These are phyloP conservation scores for Solanum aculeatissimum DNA, from an alignment of 305 asterid species.

Conservation along the genomic window DNA sequence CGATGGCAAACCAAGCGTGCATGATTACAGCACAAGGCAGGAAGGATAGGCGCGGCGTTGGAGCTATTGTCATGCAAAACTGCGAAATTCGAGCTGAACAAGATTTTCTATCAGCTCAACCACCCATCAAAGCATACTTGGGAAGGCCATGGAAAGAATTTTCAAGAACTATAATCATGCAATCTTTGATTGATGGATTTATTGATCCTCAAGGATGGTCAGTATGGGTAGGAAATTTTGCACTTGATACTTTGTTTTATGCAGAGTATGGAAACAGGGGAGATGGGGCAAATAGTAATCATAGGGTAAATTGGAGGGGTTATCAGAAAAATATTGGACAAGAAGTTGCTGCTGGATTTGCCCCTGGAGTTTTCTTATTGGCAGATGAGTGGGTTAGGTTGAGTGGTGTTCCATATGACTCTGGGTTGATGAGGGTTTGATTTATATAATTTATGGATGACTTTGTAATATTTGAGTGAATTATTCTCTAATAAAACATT, in stretches of 20 bases:
- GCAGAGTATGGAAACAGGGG: conserved; percentile 2
- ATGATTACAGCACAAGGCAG: conserved; percentile 3
- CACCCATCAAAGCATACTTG: neutral
- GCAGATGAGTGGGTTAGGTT: neutral
- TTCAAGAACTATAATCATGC: neutral
- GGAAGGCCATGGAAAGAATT: conserved; percentile 6
- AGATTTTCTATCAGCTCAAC: neutral
- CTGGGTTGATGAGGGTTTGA: neutral
- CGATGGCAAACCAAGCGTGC: neutral
- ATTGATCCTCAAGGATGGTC: neutral
- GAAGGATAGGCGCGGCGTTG: neutral
- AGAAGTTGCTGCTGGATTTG: neutral
- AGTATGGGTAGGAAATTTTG: neutral
- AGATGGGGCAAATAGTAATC: neutral
- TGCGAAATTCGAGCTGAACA: neutral
- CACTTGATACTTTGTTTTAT: neutral
- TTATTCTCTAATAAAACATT: neutral
- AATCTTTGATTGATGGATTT: neutral
- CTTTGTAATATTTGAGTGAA: neutral
- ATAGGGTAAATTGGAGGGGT: conserved; percentile 2
- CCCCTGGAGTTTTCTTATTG: neutral
- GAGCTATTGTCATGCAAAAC: neutral
- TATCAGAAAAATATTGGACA: neutral
- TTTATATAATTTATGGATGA: neutral
- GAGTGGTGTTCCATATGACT: neutral